These are phyloP conservation scores for Xerocomellus amylosporus DNA, from an alignment of 768 basidiomycete species.

Conservation along the genomic window DNA sequence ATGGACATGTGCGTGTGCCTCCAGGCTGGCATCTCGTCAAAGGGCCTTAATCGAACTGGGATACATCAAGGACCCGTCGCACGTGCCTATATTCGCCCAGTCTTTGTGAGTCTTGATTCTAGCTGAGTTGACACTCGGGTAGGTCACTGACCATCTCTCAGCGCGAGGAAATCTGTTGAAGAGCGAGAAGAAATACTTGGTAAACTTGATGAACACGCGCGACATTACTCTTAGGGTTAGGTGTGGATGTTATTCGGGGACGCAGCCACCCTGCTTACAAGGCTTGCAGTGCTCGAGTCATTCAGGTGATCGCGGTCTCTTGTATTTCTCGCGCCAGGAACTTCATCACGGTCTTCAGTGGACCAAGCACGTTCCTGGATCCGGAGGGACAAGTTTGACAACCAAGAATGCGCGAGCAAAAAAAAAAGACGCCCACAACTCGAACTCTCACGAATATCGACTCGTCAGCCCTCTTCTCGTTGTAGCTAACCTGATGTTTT, in stretches of 20 bases:
- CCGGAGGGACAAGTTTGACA: too few relatives aligned
- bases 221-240: slow-evolving; percentile 1
- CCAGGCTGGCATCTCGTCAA: slow-evolving; percentile 53
- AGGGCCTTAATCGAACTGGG: slow-evolving; percentile 62
- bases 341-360: not conserved
- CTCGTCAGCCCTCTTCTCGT: too few relatives aligned
- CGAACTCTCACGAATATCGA: too few relatives aligned
- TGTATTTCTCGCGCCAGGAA: not conserved
- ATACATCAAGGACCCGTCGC: slow-evolving; percentile 49
- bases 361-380: not conserved
- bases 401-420: too few relatives aligned
- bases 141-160: slow-evolving; percentile 19
- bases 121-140: not conserved
- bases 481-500: too few relatives aligned
- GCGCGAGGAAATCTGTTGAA: slow-evolving; percentile 40
- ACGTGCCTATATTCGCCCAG: slow-evolving; percentile 57
- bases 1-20: not conserved
- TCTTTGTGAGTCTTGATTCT: slow-evolving; percentile 52
- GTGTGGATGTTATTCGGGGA: not conserved
- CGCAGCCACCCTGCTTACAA: not conserved
- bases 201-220: slow-evolving; percentile 38
- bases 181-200: slow-evolving; percentile 43
- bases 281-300: not conserved
- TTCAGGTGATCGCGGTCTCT: not conserved
- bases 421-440: too few relatives aligned